A percentile compares a stretch with the other conserved stretches of the same genome.
Evolutionary conservation across 805 yeast species (phyloP).

Genomic region (Metschnikowia lachancei): DNA sequence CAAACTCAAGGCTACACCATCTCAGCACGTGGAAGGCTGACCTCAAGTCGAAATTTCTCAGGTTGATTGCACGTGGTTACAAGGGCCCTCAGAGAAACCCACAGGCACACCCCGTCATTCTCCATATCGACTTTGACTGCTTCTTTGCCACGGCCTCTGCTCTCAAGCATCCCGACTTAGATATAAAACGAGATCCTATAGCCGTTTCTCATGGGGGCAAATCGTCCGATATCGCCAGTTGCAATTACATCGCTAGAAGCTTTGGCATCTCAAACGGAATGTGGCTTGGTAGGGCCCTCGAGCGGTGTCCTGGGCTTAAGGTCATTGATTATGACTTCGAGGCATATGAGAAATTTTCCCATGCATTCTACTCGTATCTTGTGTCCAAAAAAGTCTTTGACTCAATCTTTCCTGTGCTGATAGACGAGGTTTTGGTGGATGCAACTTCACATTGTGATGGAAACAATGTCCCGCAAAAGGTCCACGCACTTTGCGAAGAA

Average conservation of each 20-base stretch:
- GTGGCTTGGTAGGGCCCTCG: constrained; percentile 75
- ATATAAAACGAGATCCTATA: constrained; percentile 48
- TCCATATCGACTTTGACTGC: constrained; percentile 92
- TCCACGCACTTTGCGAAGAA: constrained; percentile 24
- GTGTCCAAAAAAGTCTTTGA: constrained; percentile 44
- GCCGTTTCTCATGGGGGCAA: constrained; percentile 63
- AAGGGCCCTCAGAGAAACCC: constrained; percentile 7
- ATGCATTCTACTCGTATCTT: constrained; percentile 60
- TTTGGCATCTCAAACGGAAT: constrained; percentile 81
- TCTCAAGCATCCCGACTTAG: constrained; percentile 51
- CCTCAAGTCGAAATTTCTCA: constrained; percentile 58
- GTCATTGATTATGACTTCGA: constrained; percentile 72
- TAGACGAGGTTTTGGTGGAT: constrained; percentile 88
- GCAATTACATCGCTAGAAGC: constrained; percentile 84
- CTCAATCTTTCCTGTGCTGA: constrained; percentile 72
- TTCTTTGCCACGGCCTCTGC: constrained; percentile 88
- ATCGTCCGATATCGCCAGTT: constrained; percentile 82
- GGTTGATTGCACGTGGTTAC: constrained; percentile 35
- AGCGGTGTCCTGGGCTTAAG: constrained; percentile 63
- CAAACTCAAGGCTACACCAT: constrained; percentile 83
- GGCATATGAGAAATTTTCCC: constrained; percentile 65
- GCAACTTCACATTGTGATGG: constrained; percentile 36
- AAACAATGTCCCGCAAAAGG: constrained; percentile 1
- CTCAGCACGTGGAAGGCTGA: constrained; percentile 83
- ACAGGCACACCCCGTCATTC: constrained; percentile 34